A percentile compares a stretch with the other conserved stretches of the same genome.
Evolutionary conservation across 2,329 filamentous ascomycete genomes (phyloP).

Genomic region (Ambrosiella cleistominuta): DNA sequence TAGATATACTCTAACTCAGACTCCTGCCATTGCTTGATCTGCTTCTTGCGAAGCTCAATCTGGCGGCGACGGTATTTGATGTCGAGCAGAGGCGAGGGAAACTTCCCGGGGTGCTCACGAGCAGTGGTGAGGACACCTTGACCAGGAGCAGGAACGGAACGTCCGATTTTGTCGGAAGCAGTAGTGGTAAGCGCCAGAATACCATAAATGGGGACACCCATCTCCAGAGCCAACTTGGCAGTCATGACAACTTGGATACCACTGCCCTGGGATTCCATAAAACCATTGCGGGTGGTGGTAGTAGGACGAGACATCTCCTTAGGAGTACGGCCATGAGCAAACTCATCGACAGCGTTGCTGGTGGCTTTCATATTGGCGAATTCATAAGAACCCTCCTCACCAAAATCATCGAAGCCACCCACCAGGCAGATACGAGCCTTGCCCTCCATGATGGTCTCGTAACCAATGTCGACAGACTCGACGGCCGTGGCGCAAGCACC

Average conservation of each 20-base stretch:
- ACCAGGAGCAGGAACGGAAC: conserved; percentile 87
- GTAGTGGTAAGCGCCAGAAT: conserved; percentile 85
- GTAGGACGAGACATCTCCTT: conserved; percentile 96
- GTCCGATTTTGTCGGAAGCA: conserved; percentile 96
- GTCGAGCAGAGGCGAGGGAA: conserved; percentile 86
- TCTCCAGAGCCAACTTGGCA: conserved; percentile 83
- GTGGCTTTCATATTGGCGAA: conserved; percentile 99
- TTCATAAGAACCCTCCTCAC: conserved; percentile 96
- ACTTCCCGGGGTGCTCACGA: conserved; percentile 76
- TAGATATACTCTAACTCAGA: conserved; percentile 83
- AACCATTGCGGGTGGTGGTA: conserved; percentile 89
- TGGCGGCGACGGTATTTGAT: conserved; percentile 95
- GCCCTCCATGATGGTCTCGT: conserved; percentile 95
- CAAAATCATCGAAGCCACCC: conserved; percentile 97
- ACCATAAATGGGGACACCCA: conserved; percentile 97
- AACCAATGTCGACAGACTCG: conserved; percentile 92
- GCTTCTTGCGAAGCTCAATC: conserved; percentile 80
- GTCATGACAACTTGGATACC: conserved; percentile 99
- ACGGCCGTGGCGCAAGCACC: conserved; percentile 95
- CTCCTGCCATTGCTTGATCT: conserved; percentile 94
- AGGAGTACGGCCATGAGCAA: conserved; percentile 85
- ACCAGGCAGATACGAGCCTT: conserved; percentile 96
- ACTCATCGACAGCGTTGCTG: conserved; percentile 92
- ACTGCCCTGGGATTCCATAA: conserved; percentile 98
- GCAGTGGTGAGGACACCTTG: conserved; percentile 94